Conservation (phyloP, 2,329 filamentous ascomycete genomes). For the Hypoxylon sp. region DNA sequence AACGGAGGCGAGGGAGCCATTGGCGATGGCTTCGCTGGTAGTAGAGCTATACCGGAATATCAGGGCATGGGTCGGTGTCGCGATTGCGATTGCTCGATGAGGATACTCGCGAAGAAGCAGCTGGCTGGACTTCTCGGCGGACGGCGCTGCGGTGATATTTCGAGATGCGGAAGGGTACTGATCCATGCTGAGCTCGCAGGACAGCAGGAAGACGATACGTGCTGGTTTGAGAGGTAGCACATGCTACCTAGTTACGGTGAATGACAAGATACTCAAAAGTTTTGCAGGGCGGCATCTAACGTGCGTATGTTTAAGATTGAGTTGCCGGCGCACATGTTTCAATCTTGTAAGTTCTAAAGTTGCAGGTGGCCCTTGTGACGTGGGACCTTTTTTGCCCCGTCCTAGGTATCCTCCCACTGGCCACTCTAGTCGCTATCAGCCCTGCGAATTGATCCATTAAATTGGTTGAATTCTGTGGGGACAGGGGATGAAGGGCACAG, state of each 20-base stretch:
- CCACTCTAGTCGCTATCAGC: constrained; percentile 27
- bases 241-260: constrained; percentile 41
- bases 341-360: constrained; percentile 8
- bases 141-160: constrained; percentile 59
- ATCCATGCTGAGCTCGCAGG: constrained; percentile 59
- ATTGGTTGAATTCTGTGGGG: constrained; percentile 38
- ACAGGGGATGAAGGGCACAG: constrained; percentile 17
- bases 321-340: constrained; percentile 23
- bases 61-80: constrained; percentile 81
- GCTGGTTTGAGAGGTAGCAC: constrained; percentile 40
- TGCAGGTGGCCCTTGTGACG: constrained; percentile 33
- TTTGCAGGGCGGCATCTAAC: background rate
- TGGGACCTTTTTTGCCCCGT: constrained; percentile 23
- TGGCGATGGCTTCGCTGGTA: constrained; percentile 68
- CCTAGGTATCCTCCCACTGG: constrained; percentile 16
- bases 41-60: constrained; percentile 83
- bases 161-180: constrained; percentile 57
- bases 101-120: constrained; percentile 89
- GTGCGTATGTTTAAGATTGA: constrained; percentile 4
- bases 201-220: constrained; percentile 40
- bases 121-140: constrained; percentile 74
- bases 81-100: constrained; percentile 87
- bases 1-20: constrained; percentile 69
- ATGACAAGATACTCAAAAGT: constrained; percentile 3
- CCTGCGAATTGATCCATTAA: constrained; percentile 39